Conservation (phyloP, 345 rosid species). For the Lepidium sativum region DNA sequence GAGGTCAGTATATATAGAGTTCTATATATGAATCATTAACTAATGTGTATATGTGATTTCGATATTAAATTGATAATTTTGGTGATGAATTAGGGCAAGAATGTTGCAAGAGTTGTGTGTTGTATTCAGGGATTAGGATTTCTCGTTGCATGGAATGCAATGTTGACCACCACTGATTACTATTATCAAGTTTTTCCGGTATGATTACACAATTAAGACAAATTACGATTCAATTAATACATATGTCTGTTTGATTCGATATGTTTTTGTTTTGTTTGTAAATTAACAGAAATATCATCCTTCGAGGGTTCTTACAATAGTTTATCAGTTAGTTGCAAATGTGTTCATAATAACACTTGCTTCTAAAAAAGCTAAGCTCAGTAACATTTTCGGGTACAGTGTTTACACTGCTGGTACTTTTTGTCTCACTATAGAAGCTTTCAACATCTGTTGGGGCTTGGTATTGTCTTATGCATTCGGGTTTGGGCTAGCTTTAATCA, state of each 20-base stretch:
- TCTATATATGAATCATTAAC: not conserved
- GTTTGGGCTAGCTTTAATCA: too few species aligned
- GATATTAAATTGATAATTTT: not conserved
- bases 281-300: conserved; percentile 56
- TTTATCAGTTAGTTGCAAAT: conserved; percentile 70
- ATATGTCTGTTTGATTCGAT: not conserved
- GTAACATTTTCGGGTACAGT: conserved; percentile 60
- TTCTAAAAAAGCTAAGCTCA: conserved; percentile 55
- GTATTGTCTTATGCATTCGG: too few species aligned
- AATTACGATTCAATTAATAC: not conserved
- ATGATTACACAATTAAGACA: not conserved
- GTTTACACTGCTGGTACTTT: conserved; percentile 52
- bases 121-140: conserved; percentile 74
- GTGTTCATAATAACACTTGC: conserved; percentile 49
- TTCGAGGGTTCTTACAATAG: conserved; percentile 65
- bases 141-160: conserved; percentile 80
- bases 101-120: conserved; percentile 53
- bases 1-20: conserved; percentile 5
- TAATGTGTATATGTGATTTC: not conserved
- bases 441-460: too few species aligned
- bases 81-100: conserved; percentile 47
- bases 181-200: conserved; percentile 61
- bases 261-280: not conserved
- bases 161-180: conserved; percentile 72
- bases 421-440: conserved; percentile 13